phyloP scores from a whole-genome alignment of 495 filamentous ascomycete genomes.

The Aspergillus baeticus region DNA sequence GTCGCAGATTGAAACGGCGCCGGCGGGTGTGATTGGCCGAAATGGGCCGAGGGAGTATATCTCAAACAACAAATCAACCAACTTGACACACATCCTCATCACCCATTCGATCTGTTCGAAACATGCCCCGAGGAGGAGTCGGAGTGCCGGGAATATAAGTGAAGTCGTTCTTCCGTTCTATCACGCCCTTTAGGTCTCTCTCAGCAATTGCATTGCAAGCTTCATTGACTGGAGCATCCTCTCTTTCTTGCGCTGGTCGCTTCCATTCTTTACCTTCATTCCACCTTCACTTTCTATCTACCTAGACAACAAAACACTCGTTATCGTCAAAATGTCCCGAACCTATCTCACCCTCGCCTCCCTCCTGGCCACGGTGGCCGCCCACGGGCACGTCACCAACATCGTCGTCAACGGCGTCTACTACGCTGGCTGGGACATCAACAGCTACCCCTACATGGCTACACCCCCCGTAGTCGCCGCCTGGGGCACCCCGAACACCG shows the following conservation, averaged over 20 bases:
- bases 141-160: not conserved
- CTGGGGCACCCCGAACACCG: constrained; percentile 47
- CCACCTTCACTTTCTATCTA: not conserved
- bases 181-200: not conserved
- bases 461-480: constrained; percentile 40
- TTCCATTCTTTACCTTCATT: not conserved
- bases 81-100: not conserved
- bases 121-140: not conserved
- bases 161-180: not conserved
- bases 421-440: constrained; percentile 26
- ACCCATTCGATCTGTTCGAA: not conserved
- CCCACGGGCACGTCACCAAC: constrained; percentile 53
- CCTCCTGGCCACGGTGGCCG: constrained; percentile 30
- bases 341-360: not conserved
- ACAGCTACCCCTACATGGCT: constrained; percentile 21
- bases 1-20: not conserved
- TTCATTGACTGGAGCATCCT: constrained; percentile 1
- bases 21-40: not conserved
- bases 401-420: constrained; percentile 51
- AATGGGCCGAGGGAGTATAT: not conserved
- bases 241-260: constrained; percentile 3
- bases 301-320: not conserved
- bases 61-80: not conserved
- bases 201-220: not conserved
- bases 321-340: not conserved